phyloP scores from a whole-genome alignment of 441 rosid species.

The Aleurites moluccanus region DNA sequence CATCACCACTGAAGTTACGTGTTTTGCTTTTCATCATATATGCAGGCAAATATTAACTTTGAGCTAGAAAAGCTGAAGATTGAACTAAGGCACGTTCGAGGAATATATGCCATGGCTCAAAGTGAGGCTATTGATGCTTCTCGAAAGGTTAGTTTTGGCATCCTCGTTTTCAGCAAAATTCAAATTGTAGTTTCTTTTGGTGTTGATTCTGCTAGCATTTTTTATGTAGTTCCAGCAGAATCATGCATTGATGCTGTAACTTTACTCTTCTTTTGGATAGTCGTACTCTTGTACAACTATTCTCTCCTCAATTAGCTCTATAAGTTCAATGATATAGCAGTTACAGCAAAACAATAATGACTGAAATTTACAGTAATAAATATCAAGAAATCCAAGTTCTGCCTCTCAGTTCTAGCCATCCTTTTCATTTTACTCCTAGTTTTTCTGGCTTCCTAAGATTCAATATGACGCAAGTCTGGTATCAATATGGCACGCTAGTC shows the following conservation, averaged over 20 bases:
- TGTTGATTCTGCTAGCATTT: not conserved
- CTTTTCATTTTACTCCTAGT: no score
- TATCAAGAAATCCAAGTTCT: not conserved
- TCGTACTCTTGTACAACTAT: not conserved
- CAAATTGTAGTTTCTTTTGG: constrained; percentile 1
- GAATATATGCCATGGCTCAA: constrained; percentile 71
- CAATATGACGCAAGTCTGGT: no score
- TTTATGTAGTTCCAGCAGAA: not conserved
- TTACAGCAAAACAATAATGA: not conserved
- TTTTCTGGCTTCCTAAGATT: no score
- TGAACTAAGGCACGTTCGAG: constrained; percentile 78
- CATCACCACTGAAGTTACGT: not conserved
- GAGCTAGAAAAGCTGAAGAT: constrained; percentile 83
- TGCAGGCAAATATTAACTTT: constrained; percentile 56
- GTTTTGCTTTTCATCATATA: constrained; percentile 17
- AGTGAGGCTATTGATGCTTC: constrained; percentile 77
- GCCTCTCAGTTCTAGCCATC: not conserved
- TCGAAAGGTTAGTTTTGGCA: constrained; percentile 50
- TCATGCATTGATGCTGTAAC: not conserved
- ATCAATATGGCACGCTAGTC: no score
- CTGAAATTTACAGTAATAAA: not conserved
- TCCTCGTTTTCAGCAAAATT: not conserved
- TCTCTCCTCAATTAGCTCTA: not conserved
- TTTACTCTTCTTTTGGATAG: not conserved
- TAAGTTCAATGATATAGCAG: not conserved